Evolutionary conservation across 306 rosid species (phyloP).

Genomic region (Begonia loranthoides): DNA sequence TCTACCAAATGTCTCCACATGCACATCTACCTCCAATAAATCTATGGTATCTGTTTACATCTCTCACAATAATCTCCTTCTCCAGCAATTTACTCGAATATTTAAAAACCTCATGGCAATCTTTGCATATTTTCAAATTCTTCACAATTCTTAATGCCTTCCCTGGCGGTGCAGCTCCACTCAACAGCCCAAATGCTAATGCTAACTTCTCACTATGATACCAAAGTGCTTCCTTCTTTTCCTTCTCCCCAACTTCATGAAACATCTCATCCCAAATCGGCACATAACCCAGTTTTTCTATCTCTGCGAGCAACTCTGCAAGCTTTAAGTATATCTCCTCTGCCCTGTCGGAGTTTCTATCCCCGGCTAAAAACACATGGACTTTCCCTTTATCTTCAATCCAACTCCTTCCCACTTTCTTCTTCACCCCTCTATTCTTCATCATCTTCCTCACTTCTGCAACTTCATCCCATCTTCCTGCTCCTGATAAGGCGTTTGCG

Average conservation of each 20-base stretch:
- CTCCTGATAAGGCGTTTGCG: constrained; percentile 51
- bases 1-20: constrained; percentile 65
- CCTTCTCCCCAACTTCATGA: constrained; percentile 52
- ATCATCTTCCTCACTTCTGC: constrained; percentile 62
- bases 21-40: constrained; percentile 53
- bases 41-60: constrained; percentile 70
- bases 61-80: constrained; percentile 77
- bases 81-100: constrained; percentile 45
- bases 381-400: constrained; percentile 67
- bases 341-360: constrained; percentile 48
- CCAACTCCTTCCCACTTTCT: constrained; percentile 84
- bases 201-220: constrained; percentile 83
- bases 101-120: constrained; percentile 70
- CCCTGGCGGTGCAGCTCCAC: constrained; percentile 44
- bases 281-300: constrained; percentile 56
- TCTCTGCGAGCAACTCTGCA: constrained; percentile 41
- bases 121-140: constrained; percentile 82
- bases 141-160: constrained; percentile 68
- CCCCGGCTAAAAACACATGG: constrained; percentile 70
- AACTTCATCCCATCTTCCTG: constrained; percentile 79
- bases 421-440: constrained; percentile 55
- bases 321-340: constrained; percentile 46
- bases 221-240: constrained; percentile 69
- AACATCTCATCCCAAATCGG: constrained; percentile 60
- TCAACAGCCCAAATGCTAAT: constrained; percentile 59